A percentile compares a stretch with the other conserved stretches of the same genome.
phyloP scores from a whole-genome alignment of 495 filamentous ascomycete species.

The Talaromyces stipitatus region DNA sequence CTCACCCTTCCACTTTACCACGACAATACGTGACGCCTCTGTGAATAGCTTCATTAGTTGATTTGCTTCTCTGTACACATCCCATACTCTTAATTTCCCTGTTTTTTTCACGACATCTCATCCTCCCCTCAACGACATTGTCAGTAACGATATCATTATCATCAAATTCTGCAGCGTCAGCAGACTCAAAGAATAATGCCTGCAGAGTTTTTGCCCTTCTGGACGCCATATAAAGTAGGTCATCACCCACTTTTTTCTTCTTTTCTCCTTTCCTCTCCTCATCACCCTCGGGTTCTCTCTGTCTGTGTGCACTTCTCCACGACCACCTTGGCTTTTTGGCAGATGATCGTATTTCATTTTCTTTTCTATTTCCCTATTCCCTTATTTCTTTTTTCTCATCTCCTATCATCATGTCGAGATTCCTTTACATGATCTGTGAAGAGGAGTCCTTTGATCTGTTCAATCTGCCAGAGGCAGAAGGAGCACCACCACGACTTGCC shows the following conservation, averaged over 20 bases:
- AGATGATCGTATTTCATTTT: not conserved
- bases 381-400: not conserved
- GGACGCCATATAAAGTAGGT: not conserved
- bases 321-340: too few species aligned
- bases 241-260: conserved; percentile 12
- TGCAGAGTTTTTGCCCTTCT: not conserved
- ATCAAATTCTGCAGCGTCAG: not conserved
- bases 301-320: conserved; percentile 1
- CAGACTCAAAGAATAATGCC: not conserved
- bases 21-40: too few species aligned
- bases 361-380: not conserved
- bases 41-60: too few species aligned
- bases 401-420: not conserved
- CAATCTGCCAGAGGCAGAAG: not conserved
- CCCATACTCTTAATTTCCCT: not conserved
- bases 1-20: not conserved
- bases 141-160: not conserved
- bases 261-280: not conserved
- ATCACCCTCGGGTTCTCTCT: not conserved
- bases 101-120: not conserved
- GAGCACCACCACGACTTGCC: not conserved
- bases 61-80: not conserved
- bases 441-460: not conserved
- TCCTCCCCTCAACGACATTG: too few species aligned
- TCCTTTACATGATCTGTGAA: not conserved